Conservation (phyloP, 106 monocot species). For the Platanthera zijinensis region DNA sequence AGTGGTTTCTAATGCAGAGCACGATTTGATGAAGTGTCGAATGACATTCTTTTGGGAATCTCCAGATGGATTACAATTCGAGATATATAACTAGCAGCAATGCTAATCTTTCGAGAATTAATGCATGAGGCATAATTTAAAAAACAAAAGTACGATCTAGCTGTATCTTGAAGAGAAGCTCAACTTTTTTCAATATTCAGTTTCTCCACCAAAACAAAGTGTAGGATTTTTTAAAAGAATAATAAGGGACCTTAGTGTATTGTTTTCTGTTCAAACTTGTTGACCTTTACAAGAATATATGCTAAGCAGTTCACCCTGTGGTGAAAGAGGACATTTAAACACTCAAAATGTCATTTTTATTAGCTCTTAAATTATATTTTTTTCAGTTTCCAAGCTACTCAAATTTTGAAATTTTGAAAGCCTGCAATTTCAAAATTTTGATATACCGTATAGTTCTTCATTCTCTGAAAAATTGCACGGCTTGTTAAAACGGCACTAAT, state of each 20-base stretch:
- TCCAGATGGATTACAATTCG: too few relatives aligned
- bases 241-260: background rate
- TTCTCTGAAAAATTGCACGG: slow-evolving; percentile 74
- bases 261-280: background rate
- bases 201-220: background rate
- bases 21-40: too few relatives aligned
- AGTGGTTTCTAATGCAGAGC: too few relatives aligned
- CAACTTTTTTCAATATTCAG: background rate
- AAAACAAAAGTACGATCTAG: background rate
- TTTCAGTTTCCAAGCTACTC: background rate
- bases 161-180: background rate
- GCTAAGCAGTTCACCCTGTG: too few relatives aligned
- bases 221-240: background rate
- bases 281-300: background rate
- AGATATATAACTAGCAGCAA: background rate
- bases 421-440: background rate
- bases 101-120: background rate
- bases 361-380: background rate
- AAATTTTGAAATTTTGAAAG: background rate
- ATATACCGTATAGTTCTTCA: slow-evolving; percentile 77
- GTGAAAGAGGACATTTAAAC: background rate
- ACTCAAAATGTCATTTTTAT: background rate
- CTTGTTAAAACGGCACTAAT: slow-evolving; percentile 77
- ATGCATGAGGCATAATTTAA: background rate
- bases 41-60: too few relatives aligned